Percentiles rank a stretch among this genome's conserved stretches.
phyloP scores from a whole-genome alignment of 2,329 filamentous ascomycete genomes.

The Pyricularia grisea region DNA sequence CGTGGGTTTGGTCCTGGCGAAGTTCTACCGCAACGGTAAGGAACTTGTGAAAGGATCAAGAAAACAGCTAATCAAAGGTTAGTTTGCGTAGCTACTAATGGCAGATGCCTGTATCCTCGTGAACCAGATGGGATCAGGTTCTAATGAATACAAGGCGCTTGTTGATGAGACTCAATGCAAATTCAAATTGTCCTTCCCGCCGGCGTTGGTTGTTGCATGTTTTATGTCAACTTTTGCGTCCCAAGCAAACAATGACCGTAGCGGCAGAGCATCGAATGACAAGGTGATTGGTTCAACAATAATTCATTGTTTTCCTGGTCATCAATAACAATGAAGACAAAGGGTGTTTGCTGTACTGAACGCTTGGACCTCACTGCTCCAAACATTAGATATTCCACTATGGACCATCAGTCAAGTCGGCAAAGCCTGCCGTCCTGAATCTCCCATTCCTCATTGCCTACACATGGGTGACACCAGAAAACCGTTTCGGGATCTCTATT shows the following conservation, averaged over 20 bases:
- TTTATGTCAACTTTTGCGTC: background rate
- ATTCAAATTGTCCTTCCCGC: background rate
- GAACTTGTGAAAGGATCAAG: background rate
- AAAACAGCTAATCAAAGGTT: background rate
- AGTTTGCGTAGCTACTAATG: background rate
- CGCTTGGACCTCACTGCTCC: background rate
- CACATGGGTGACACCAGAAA: conserved; percentile 5
- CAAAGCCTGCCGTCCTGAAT: conserved; percentile 1
- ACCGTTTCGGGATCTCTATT: background rate
- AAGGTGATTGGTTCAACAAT: background rate
- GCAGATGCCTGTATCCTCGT: background rate
- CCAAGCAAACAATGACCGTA: background rate
- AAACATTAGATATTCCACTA: background rate
- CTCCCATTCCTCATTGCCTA: conserved; percentile 5
- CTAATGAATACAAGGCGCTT: background rate
- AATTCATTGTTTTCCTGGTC: background rate
- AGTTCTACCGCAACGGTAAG: background rate
- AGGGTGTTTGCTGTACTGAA: background rate
- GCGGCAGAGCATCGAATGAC: background rate
- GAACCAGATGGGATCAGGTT: background rate
- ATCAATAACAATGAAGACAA: background rate
- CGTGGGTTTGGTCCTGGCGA: background rate
- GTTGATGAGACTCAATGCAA: background rate
- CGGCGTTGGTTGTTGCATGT: too few species aligned
- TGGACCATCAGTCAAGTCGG: background rate